phyloP scores from a whole-genome alignment of 176 grass and related monocot genomes.

The Ananas comosus region DNA sequence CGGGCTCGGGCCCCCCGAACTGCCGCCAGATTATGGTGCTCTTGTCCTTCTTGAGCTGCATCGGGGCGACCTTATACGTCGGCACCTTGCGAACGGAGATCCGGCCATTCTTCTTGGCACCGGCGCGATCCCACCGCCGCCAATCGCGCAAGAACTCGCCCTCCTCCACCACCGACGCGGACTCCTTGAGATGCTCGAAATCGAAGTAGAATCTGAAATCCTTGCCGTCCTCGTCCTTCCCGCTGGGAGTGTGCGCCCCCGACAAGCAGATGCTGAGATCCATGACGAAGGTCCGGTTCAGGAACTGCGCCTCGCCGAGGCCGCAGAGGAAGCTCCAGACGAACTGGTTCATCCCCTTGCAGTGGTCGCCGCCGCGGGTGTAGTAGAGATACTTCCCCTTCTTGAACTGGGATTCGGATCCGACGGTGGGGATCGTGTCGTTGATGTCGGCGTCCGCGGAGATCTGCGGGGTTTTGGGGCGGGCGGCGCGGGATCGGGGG shows the following conservation, averaged over 20 bases:
- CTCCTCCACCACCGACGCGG: constrained; percentile 56
- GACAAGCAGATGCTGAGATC: constrained; percentile 77
- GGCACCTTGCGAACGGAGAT: constrained; percentile 76
- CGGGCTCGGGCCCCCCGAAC: constrained; percentile 73
- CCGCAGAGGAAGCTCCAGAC: constrained; percentile 88
- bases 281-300: constrained; percentile 88
- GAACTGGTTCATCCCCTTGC: constrained; percentile 97
- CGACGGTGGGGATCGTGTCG: constrained; percentile 59
- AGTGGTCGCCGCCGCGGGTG: constrained; percentile 77
- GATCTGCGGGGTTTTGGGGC: constrained; percentile 1
- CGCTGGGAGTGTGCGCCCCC: constrained; percentile 53
- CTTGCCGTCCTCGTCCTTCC: constrained; percentile 67
- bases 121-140: constrained; percentile 56
- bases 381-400: constrained; percentile 75
- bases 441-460: constrained; percentile 59
- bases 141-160: constrained; percentile 64
- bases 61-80: constrained; percentile 67
- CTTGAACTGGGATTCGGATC: constrained; percentile 76
- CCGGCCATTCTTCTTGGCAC: constrained; percentile 40
- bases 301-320: constrained; percentile 82
- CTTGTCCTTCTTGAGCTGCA: constrained; percentile 79
- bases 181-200: constrained; percentile 92
- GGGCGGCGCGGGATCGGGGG: background rate
- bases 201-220: constrained; percentile 94
- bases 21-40: constrained; percentile 86